Conservation (phyloP, 2,329 filamentous ascomycete species). For the Bisporella sp. region DNA sequence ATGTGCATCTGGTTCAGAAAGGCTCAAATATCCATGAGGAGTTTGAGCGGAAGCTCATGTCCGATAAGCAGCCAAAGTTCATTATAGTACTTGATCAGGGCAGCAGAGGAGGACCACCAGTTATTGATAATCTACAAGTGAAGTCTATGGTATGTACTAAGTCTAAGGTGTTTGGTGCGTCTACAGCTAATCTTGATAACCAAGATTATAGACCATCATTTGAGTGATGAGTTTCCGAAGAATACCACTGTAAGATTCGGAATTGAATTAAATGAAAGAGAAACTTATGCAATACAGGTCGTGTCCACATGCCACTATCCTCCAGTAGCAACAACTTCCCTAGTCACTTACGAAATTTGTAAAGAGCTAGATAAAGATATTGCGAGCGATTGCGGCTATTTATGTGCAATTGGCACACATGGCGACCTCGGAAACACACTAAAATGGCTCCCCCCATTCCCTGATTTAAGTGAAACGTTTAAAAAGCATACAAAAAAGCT, state of each 20-base stretch:
- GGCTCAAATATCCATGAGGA: slow-evolving; percentile 51
- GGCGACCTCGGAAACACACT: slow-evolving; percentile 58
- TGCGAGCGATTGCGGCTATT: slow-evolving; percentile 45
- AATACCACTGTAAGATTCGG: slow-evolving; percentile 10
- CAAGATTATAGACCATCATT: slow-evolving; percentile 53
- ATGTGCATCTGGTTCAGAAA: slow-evolving; percentile 52
- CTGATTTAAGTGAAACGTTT: slow-evolving; percentile 54
- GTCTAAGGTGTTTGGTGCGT: too few species aligned
- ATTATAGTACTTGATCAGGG: slow-evolving; percentile 62
- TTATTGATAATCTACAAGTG: slow-evolving; percentile 40
- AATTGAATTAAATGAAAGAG: slow-evolving; percentile 2
- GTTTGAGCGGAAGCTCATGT: slow-evolving; percentile 44
- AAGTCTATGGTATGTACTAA: slow-evolving; percentile 39
- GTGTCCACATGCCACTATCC: slow-evolving; percentile 58
- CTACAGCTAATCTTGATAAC: too few species aligned
- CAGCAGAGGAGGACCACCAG: slow-evolving; percentile 44
- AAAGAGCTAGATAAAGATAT: slow-evolving; percentile 46
- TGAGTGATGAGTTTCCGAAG: slow-evolving; percentile 48
- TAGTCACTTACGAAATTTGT: slow-evolving; percentile 60
- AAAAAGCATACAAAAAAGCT: slow-evolving; percentile 55
- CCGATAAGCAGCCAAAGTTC: slow-evolving; percentile 41
- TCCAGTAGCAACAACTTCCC: slow-evolving; percentile 56
- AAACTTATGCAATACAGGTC: slow-evolving; percentile 32
- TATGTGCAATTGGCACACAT: slow-evolving; percentile 58
- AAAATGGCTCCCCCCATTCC: slow-evolving; percentile 61